These are phyloP conservation scores for Peltaster fructicola DNA, from an alignment of 2,329 filamentous ascomycete species.

Conservation along the genomic window DNA sequence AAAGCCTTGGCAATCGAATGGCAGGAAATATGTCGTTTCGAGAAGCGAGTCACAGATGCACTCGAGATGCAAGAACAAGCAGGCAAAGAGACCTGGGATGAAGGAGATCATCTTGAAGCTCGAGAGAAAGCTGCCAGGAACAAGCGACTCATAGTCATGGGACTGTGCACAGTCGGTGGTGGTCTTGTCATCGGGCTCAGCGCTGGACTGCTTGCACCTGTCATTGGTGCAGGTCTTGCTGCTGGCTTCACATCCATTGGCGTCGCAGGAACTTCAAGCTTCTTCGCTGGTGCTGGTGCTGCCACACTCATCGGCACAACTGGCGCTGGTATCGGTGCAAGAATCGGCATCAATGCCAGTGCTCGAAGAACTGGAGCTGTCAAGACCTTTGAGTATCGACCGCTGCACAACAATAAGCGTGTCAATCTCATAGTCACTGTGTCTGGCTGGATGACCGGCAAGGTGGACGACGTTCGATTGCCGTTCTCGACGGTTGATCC, in stretches of 20 bases:
- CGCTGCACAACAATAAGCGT: conserved; percentile 92
- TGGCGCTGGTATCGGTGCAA: conserved; percentile 68
- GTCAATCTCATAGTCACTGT: conserved; percentile 92
- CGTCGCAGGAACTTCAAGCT: conserved; percentile 71
- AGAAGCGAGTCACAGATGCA: conserved; percentile 91
- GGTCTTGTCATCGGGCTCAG: conserved; percentile 90
- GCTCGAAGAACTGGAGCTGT: conserved; percentile 77
- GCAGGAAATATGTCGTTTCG: conserved; percentile 90
- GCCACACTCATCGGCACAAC: conserved; percentile 86
- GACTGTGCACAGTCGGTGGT: conserved; percentile 85
- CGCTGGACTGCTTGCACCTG: conserved; percentile 74
- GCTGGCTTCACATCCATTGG: conserved; percentile 93
- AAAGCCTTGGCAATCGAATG: conserved; percentile 64
- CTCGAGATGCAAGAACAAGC: conserved; percentile 94
- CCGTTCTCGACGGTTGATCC: conserved; percentile 94
- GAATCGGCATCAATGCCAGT: conserved; percentile 76
- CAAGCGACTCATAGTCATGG: conserved; percentile 84
- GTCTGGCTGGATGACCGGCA: conserved; percentile 96
- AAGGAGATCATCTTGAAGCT: conserved; percentile 80
- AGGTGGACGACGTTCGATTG: conserved; percentile 86
- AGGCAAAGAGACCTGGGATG: conserved; percentile 94
- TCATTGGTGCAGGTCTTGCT: conserved; percentile 85
- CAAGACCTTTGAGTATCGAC: conserved; percentile 90
- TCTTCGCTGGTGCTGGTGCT: conserved; percentile 79
- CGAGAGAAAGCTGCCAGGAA: conserved; percentile 68